Base-by-base conservation (phyloP, 2,329 filamentous ascomycete species). In the Alternaria gansuensis region DNA sequence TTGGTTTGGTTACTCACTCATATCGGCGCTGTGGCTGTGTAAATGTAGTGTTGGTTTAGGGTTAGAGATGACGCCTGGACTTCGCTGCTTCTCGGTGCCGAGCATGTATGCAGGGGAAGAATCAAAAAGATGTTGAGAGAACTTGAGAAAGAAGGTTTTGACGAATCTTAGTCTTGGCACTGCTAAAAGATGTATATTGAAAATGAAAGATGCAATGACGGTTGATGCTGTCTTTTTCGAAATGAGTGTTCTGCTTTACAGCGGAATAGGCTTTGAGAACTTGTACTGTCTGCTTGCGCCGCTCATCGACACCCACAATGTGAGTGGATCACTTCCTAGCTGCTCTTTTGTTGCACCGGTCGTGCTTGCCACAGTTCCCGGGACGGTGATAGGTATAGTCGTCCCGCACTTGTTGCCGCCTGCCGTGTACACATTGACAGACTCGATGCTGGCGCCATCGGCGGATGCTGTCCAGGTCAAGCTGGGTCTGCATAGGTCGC, bases 361-460 rank as follows among this genome's bases (percentile, higher is more conserved):
- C 0, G 78, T 80, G 40, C 75, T 77, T 17, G 79, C 77, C 10
- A 81, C 80, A 1, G 77, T 68, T 4, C 74, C 75, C 0, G 82
- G 85, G 60, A 87, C 79, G 1, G 84, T 87, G 17, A 87, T 80
- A 0, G 85, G 85, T 48, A 87, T 82, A 0, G 81, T 76, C 0
- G 79, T 81, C 39, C 70, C 71, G 75, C 85, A 88, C 33, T 72
- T 79, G 71, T 86, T 85, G 37, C 78, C 79, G 11, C 82, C 78
- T 3, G 79, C 68, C 5, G 75, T 75, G 39, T 69, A 80, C 24
- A 87, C 77, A 2, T 81, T 84, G 39, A 85, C 79, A n/a, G 77
- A 80, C 5, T 79, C 79, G 63, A 87, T 85, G 51, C 75, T 76
- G 37, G 74, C 78, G 31, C 77, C 77, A 40, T 81, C 73, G 43